Evolutionary conservation across 2,329 filamentous ascomycete species (phyloP), one percentile per base, ranked within the genome.

Genomic region (Colletotrichum musae): DNA sequence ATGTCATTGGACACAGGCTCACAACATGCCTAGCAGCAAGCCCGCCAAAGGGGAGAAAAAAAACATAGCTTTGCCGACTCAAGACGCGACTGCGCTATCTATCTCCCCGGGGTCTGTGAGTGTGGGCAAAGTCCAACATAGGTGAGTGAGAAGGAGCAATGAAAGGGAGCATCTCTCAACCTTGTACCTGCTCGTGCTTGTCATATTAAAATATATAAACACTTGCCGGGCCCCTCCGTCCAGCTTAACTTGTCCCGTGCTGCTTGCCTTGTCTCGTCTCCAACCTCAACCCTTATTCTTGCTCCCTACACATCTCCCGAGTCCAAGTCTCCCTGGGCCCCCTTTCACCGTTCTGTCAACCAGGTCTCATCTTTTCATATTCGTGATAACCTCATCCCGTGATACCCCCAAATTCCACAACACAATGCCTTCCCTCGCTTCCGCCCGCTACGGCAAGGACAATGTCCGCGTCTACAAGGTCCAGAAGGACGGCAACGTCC

Each of bases 381-480:
- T 21, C 47, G 45, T 58, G 66, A 66, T 51, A 70, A 41, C 52
- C 26, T 52, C 57, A 50, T 36, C 16, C 15, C 18, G 50, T 56
- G 50, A 52, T 53, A 53, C 39, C 53, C 18, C 13, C 43, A 28
- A 45, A 61, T 39, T 41, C 32, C 24, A 43, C 52, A 69, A 56
- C 54, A 57, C 50, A 72, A 79, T 91, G 88, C 82, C 88, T 72
- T 79, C 80, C 74, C 81, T 91, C 70, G 84, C 87, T 70, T 83
- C 88, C 76, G 93, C 93, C 75, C 90, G 91, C 79, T 95, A 95
- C 80, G 93, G 93, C 84, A 95, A 99, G 90, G 96, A 98, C 89
- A 98, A 99, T 85, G 92, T 99, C 87, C 95, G 96, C 77, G 90
- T 99, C 76, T 97, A 93, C 90, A 99, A 99, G 83, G 94, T 98